Conservation (phyloP, 2,329 filamentous ascomycete species). For the Cladophialophora immunda region DNA sequence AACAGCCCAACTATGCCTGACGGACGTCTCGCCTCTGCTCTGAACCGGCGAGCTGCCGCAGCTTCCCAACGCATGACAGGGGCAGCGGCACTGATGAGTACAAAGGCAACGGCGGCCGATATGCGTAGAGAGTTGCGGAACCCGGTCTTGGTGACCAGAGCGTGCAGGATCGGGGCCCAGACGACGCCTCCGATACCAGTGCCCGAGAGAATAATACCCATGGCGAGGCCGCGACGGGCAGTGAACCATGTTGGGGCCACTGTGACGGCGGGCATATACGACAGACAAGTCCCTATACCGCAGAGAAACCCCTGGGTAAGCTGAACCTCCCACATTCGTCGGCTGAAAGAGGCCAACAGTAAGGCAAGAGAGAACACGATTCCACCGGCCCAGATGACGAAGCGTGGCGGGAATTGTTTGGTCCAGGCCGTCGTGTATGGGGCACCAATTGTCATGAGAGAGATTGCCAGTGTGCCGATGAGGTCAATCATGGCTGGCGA, state of each 20-base stretch:
- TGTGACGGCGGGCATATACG: constrained; percentile 65
- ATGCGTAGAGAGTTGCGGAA: constrained; percentile 49
- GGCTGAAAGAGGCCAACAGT: constrained; percentile 47
- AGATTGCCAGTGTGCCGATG: constrained; percentile 49
- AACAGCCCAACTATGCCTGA: not conserved
- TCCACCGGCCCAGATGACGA: constrained; percentile 45
- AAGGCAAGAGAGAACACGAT: constrained; percentile 47
- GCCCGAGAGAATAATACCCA: constrained; percentile 66
- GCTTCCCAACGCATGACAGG: constrained; percentile 11
- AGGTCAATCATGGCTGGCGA: constrained; percentile 50
- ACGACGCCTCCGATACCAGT: constrained; percentile 67
- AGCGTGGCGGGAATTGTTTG: constrained; percentile 46
- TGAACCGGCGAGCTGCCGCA: not conserved
- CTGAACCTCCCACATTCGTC: constrained; percentile 69
- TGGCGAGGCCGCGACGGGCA: constrained; percentile 65
- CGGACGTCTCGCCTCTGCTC: not conserved
- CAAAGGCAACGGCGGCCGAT: constrained; percentile 36
- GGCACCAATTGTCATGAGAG: constrained; percentile 49
- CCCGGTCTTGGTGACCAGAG: constrained; percentile 45
- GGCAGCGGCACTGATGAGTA: constrained; percentile 15
- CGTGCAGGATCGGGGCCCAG: constrained; percentile 53
- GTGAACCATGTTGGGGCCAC: constrained; percentile 71
- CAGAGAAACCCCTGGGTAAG: constrained; percentile 69
- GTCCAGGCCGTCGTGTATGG: constrained; percentile 48
- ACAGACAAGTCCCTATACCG: constrained; percentile 68